These are phyloP conservation scores for Chaetoscypha palmicola DNA, from an alignment of 2,329 filamentous ascomycete genomes.

Conservation along the genomic window DNA sequence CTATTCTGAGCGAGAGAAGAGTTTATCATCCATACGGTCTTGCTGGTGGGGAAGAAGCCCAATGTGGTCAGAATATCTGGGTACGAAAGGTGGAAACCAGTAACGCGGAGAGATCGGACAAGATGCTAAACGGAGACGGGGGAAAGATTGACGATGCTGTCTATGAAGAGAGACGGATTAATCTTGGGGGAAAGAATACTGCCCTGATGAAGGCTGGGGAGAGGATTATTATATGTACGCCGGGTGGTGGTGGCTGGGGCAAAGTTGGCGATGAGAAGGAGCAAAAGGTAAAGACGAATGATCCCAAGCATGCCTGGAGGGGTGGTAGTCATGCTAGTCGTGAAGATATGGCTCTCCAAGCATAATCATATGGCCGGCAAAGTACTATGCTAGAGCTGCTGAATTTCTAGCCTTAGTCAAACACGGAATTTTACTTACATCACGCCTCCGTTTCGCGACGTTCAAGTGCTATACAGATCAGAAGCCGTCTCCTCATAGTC, in stretches of 20 bases:
- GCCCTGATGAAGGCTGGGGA: conserved; percentile 20
- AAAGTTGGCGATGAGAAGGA: conserved; percentile 3
- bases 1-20: conserved; percentile 69
- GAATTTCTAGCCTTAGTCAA: no score
- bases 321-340: conserved; percentile 51
- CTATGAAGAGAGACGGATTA: conserved; percentile 33
- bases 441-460: no score
- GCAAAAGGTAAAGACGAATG: conserved; percentile 29
- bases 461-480: no score
- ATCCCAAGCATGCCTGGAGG: conserved; percentile 54
- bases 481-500: no score
- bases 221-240: conserved; percentile 21
- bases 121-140: conserved; percentile 3
- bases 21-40: conserved; percentile 77
- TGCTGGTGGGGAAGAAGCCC: conserved; percentile 71
- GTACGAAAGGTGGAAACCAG: conserved; percentile 25
- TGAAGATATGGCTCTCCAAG: conserved; percentile 54
- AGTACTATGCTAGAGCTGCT: no score
- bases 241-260: conserved; percentile 24
- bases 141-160: background rate
- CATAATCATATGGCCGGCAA: no score
- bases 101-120: conserved; percentile 7
- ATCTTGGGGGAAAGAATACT: conserved; percentile 24
- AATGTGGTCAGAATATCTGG: conserved; percentile 82
- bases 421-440: no score